phyloP scores from a whole-genome alignment of 148 eudicot genomes.

The Vaccinium vitisidaea region DNA sequence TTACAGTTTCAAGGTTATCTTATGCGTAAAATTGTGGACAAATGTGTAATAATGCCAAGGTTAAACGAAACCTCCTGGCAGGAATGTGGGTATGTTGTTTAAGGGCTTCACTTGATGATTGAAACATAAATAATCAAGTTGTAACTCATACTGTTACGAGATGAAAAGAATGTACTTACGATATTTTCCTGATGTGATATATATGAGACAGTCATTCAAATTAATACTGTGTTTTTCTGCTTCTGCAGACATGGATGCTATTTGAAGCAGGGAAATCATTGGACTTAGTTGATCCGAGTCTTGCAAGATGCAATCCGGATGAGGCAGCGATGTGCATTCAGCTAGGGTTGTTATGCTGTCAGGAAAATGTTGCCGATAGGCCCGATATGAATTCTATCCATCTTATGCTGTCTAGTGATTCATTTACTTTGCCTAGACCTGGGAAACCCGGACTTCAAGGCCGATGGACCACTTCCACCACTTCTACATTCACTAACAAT shows the following conservation, averaged over 20 bases:
- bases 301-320: constrained; percentile 32
- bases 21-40: background rate
- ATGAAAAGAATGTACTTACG: background rate
- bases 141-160: background rate
- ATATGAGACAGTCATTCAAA: background rate
- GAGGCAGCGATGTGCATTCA: constrained; percentile 81
- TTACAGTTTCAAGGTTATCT: background rate
- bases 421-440: constrained; percentile 60
- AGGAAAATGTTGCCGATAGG: constrained; percentile 55
- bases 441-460: constrained; percentile 79
- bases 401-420: constrained; percentile 68
- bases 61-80: too few relatives aligned
- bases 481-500: too few relatives aligned
- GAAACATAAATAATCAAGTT: background rate
- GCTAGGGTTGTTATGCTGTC: constrained; percentile 78
- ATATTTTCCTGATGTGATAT: background rate
- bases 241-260: constrained; percentile 62
- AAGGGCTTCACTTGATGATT: too few relatives aligned
- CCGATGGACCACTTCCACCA: constrained; percentile 32
- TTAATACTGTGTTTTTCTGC: background rate
- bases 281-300: constrained; percentile 57
- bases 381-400: constrained; percentile 73
- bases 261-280: constrained; percentile 50
- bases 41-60: background rate
- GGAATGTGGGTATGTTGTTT: too few relatives aligned